Evolutionary conservation across 169 alveolate species (phyloP), one percentile per base, ranked within the genome.

Genomic region (Plasmodium knowlesi): DNA sequence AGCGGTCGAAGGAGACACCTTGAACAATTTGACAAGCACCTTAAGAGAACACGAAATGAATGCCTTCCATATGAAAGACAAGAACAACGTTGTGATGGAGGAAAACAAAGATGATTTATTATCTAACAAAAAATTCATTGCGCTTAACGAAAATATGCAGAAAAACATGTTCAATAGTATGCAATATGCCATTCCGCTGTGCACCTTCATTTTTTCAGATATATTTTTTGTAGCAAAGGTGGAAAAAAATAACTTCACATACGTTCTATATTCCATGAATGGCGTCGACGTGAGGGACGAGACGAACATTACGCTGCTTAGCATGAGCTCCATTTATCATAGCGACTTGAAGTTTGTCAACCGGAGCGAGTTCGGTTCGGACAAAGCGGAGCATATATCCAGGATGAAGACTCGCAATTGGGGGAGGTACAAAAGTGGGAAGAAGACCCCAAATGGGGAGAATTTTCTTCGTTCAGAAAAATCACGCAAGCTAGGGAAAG

Each of bases 271-370:
- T 34, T 89, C 94, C 53, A 89, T 89, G 82, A 70, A 89, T 81
- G 83, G 83, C 3, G 50, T 89, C 19, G 94, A 89, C 28, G 54
- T 89, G 53, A 57, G 90, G 28, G 94, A 89, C 25, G 94, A 89
- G 34, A 80, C 94, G 3, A 89, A 89, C 61, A 89, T 89, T 39
- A 43, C 94, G 25, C 37, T 89, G 61, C 76, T 89, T 50, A 67
- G 94, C 72, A 89, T 89, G 94, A 80, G 79, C 53, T 89, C 94
- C 25, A 79, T 89, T 25, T 89, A 89, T 89, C 94, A 89, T 25
- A 43, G 91, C 22, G 90, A 89, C 53, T 41, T 41, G 72, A 89
- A 89, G 50, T 54, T n/a, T 70, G 67, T 10, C 41, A 80, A 85
- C 5, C 34, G 78, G 14, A 8, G 71, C 2, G 70, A n/a, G 30